Conservation (phyloP, 208 protist genomes). For the Crithidia brevicula region DNA sequence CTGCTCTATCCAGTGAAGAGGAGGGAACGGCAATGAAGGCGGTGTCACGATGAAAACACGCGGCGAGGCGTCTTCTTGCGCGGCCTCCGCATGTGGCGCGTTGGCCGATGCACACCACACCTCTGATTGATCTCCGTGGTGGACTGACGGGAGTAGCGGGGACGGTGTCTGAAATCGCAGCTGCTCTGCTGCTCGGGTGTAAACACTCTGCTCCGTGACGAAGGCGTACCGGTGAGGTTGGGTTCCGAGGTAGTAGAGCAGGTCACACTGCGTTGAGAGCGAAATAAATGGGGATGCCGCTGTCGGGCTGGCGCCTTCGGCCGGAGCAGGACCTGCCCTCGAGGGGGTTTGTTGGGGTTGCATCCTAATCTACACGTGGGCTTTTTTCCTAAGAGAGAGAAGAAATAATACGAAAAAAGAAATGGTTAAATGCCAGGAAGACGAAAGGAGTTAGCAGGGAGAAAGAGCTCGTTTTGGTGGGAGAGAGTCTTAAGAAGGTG, state of each 20-base stretch:
- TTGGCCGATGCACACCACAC: neutral
- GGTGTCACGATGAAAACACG: neutral
- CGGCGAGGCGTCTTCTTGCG: conserved; percentile 14
- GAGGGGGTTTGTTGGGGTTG: too few species aligned
- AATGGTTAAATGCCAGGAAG: too few species aligned
- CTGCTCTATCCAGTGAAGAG: conserved; percentile 12
- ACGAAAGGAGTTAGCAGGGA: too few species aligned
- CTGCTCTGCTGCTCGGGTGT: conserved; percentile 25
- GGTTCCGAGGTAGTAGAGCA: conserved; percentile 25
- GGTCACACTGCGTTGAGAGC: conserved; percentile 30
- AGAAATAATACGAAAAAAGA: too few species aligned
- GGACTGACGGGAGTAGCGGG: neutral
- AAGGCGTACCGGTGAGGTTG: conserved; percentile 22
- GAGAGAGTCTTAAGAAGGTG: too few species aligned
- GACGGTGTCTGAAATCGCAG: conserved; percentile 31
- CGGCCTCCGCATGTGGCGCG: neutral
- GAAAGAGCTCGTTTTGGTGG: too few species aligned
- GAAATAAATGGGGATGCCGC: conserved; percentile 32
- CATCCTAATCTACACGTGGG: too few species aligned
- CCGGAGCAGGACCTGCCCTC: too few species aligned
- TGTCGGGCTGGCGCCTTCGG: too few species aligned
- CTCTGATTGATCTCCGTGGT: too few species aligned
- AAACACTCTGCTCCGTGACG: conserved; percentile 33
- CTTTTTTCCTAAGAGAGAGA: too few species aligned
- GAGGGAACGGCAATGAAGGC: conserved; percentile 1